Base-by-base conservation (phyloP, 371 early-diverging fungal genomes). In the Synchytrium microbalum region DNA sequence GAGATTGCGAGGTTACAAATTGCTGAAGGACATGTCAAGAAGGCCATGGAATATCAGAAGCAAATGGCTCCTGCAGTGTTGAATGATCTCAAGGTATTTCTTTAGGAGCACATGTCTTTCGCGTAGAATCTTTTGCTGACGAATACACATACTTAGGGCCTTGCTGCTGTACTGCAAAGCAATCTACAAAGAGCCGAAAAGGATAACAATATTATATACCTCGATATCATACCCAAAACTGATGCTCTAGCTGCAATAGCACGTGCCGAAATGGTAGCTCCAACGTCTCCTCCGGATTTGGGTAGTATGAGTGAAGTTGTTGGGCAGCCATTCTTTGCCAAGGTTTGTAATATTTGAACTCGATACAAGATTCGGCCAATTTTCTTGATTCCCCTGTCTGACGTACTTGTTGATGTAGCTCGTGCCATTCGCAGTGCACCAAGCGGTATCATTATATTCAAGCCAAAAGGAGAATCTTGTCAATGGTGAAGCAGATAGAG, bases 361-460 rank as follows among this genome's bases (percentile, higher is more conserved):
- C n/a, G n/a, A n/a, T n/a, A n/a, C n/a, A n/a, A n/a, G n/a, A n/a
- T n/a, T n/a, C n/a, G n/a, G n/a, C n/a, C n/a, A n/a, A n/a, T n/a
- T n/a, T n/a, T n/a, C n/a, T n/a, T n/a, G n/a, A n/a, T n/a, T n/a
- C n/a, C n/a, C n/a, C n/a, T n/a, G n/a, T n/a, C n/a, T n/a, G 28
- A 57, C 57, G 13, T 92, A 93, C 0, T 71, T 93, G 61, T 94
- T 95, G 67, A 78, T 83, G 51, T 79, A 79, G 2, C 75, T 95
- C n/a, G 88, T 93, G 1, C 96, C 96, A 3, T 88, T 91, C 74
- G 89, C 88, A 1, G 88, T 93, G 1, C 93, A 93, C 73, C 89
- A 92, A 69, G 91, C 92, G 0, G 88, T 84, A 0, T 89, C 89
- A 54, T 80, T 89, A 0, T 95, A 92, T 73, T 73, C 79, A 5